Conservation (phyloP, 768 basidiomycete species). For the Gloeopeniophorella convolvens region DNA sequence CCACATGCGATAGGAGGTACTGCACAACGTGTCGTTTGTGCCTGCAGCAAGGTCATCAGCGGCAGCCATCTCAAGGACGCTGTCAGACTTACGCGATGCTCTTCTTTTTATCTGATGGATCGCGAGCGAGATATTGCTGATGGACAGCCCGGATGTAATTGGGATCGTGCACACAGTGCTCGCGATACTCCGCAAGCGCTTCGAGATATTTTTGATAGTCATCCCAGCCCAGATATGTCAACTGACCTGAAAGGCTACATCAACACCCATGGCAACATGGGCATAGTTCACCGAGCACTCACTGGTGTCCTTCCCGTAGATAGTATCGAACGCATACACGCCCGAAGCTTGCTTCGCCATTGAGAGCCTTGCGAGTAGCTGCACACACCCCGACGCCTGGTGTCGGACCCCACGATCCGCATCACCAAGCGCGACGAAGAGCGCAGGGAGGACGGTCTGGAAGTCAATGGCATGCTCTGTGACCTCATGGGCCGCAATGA, state of each 20-base stretch:
- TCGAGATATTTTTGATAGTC: slow-evolving; percentile 56
- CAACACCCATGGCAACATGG: background rate
- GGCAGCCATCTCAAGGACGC: background rate
- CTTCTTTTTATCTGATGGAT: slow-evolving; percentile 50
- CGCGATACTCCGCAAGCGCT: slow-evolving; percentile 41
- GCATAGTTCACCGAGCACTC: slow-evolving; percentile 22
- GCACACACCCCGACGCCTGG: slow-evolving; percentile 52
- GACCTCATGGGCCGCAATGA: slow-evolving; percentile 64
- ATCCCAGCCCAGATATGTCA: slow-evolving; percentile 66
- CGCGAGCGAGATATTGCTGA: slow-evolving; percentile 43
- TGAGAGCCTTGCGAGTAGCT: slow-evolving; percentile 36
- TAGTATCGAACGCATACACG: slow-evolving; percentile 66
- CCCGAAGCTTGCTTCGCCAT: slow-evolving; percentile 38
- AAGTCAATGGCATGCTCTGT: slow-evolving; percentile 60
- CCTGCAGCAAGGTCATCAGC: slow-evolving; percentile 33
- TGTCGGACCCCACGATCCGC: slow-evolving; percentile 36
- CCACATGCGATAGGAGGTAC: slow-evolving; percentile 75
- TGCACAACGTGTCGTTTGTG: slow-evolving; percentile 68
- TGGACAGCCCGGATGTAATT: slow-evolving; percentile 55
- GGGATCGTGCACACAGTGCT: slow-evolving; percentile 56
- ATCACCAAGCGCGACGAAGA: slow-evolving; percentile 57
- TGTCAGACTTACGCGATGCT: slow-evolving; percentile 40
- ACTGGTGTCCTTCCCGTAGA: slow-evolving; percentile 64
- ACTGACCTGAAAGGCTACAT: slow-evolving; percentile 27
- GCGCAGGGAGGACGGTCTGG: slow-evolving; percentile 66